Conservation (phyloP, 495 filamentous ascomycete genomes). For the Hypomontagnella submonticulosa region DNA sequence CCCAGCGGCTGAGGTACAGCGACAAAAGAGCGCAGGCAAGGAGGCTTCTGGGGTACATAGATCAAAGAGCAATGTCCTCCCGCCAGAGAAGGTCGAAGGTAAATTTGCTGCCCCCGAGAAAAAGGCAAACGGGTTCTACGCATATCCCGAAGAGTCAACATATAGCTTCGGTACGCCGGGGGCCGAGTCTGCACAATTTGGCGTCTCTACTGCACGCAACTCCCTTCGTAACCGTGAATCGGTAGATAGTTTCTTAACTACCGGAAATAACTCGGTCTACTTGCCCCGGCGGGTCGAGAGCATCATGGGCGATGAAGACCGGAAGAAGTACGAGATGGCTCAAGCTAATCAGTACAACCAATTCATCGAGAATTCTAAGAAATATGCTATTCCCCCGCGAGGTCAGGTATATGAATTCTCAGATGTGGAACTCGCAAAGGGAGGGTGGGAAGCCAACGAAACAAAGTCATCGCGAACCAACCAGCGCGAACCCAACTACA, state of each 20-base stretch:
- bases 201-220: conserved; percentile 52
- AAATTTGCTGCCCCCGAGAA: conserved; percentile 71
- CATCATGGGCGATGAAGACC: conserved; percentile 83
- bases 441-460: conserved; percentile 55
- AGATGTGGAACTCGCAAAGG: conserved; percentile 60
- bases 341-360: conserved; percentile 65
- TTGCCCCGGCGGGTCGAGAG: conserved; percentile 83
- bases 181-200: conserved; percentile 39
- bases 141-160: conserved; percentile 70
- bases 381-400: conserved; percentile 60
- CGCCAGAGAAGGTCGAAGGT: conserved; percentile 78
- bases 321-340: conserved; percentile 74
- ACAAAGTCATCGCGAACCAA: conserved; percentile 11
- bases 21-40: conserved; percentile 52
- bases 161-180: conserved; percentile 56
- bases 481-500: conserved; percentile 40
- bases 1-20: conserved; percentile 68
- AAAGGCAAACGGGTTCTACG: conserved; percentile 70
- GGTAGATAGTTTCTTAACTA: conserved; percentile 77
- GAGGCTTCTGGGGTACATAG: conserved; percentile 55
- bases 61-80: conserved; percentile 69
- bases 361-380: conserved; percentile 60
- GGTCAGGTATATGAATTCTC: conserved; percentile 65
- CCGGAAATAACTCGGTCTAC: conserved; percentile 71
- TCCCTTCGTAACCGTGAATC: conserved; percentile 71